Evolutionary conservation across 1,284 basidiomycete genomes (phyloP), one percentile per base, ranked within the genome.

Genomic region (Pseudozyma flocculosa): DNA sequence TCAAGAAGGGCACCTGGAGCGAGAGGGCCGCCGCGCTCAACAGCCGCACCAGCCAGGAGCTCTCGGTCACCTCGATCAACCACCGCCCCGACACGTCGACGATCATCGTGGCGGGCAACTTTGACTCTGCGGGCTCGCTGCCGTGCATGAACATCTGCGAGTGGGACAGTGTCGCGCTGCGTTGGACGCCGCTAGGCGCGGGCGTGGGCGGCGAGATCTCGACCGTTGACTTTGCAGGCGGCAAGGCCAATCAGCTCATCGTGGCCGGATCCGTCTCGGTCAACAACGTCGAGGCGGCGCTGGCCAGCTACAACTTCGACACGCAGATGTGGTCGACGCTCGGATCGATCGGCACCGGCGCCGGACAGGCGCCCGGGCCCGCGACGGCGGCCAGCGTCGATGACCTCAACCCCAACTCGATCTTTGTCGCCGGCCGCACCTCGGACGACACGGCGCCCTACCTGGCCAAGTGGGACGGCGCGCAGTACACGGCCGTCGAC

Each of bases 361-460:
- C 68, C 13, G 79, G 80, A 14, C 82, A 85, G 44, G 82, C 95
- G 15, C 90, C 92, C 40, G 94, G 94, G 2, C 90, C 92, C 1
- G 89, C 92, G 0, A 88, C 90, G 9, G 91, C 94, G 14, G 78
- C 96, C 46, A 88, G 87, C 50, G 87, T 93, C 47, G 89, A 97
- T 78, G 83, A 88, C 65, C 84, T 85, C 29, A 90, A 95, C 74
- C 79, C 80, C 0, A 88, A 85, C 65, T 93, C 88, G 71, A 85
- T 97, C 64, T 97, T 93, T 73, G 90, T 89, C 40, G 89, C 92
- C 40, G 94, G 94, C 54, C 84, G 84, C 29, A 57, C 54, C 18
- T 40, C 49, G 32, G 62, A 68, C 42, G 72, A 62, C 21, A 50
- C 36, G 34, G 47, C 24, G 3, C 68, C 72, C 1, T 74, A 69